phyloP scores from a whole-genome alignment of 495 filamentous ascomycete genomes.

The Talaromyces proteolyticus region DNA sequence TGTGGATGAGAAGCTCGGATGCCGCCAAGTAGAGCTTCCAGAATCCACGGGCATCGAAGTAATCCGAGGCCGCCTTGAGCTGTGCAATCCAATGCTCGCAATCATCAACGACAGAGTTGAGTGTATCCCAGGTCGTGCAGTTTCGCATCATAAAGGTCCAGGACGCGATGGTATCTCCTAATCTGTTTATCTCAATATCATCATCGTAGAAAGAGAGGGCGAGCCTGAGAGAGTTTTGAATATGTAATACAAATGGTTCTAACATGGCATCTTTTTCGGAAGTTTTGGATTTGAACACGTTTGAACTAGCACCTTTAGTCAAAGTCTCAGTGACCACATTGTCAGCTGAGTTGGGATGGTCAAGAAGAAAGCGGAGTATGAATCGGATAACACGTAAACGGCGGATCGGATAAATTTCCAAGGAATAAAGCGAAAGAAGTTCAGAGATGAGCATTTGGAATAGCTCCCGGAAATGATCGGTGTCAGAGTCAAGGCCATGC shows the following conservation, averaged over 20 bases:
- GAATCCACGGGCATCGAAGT: slow-evolving; percentile 68
- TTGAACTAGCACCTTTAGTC: slow-evolving; percentile 28
- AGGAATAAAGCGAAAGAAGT: slow-evolving; percentile 36
- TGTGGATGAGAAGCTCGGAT: slow-evolving; percentile 42
- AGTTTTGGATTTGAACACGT: slow-evolving; percentile 18
- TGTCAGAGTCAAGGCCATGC: slow-evolving; percentile 17
- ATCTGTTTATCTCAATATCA: slow-evolving; percentile 34
- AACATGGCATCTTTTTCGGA: slow-evolving; percentile 51
- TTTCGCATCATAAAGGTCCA: slow-evolving; percentile 29
- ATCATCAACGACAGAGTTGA: slow-evolving; percentile 58
- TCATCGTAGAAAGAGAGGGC: slow-evolving; percentile 48
- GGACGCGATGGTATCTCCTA: slow-evolving; percentile 38
- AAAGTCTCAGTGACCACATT: slow-evolving; percentile 20
- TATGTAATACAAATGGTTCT: slow-evolving; percentile 44
- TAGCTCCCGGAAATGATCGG: slow-evolving; percentile 25
- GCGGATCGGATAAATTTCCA: slow-evolving; percentile 34
- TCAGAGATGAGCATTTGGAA: slow-evolving; percentile 23
- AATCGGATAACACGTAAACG: slow-evolving; percentile 37
- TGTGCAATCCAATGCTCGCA: slow-evolving; percentile 52
- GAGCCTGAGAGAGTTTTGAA: slow-evolving; percentile 50
- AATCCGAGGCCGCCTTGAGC: slow-evolving; percentile 67
- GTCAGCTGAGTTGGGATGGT: slow-evolving; percentile 28
- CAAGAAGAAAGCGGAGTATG: slow-evolving; percentile 32
- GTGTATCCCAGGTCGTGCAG: slow-evolving; percentile 39
- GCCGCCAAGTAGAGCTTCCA: slow-evolving; percentile 44